Evolutionary conservation across 805 yeast genomes (phyloP).

Genomic region (Metschnikowia bowlesiae): DNA sequence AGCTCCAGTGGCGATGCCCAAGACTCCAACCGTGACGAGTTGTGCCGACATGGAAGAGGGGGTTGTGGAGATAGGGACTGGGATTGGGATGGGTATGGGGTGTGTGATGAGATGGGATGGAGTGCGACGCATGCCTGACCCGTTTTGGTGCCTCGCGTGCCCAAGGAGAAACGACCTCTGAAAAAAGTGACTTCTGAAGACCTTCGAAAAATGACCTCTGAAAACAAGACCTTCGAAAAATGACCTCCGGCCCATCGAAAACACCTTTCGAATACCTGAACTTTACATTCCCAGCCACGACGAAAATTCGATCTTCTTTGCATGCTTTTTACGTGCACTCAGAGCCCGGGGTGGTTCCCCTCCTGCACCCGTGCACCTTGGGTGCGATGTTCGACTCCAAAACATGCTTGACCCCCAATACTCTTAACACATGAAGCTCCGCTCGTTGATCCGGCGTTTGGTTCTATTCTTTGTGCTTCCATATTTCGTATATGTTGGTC

Average conservation of each 20-base stretch:
- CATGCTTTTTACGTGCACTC: too few relatives aligned
- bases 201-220: too few relatives aligned
- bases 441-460: constrained; percentile 1
- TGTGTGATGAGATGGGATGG: background rate
- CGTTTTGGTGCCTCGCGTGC: background rate
- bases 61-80: background rate
- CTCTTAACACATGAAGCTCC: background rate
- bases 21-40: constrained; percentile 25
- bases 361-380: background rate
- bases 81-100: background rate
- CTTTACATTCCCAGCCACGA: too few relatives aligned
- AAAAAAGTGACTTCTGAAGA: too few relatives aligned
- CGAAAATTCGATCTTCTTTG: too few relatives aligned
- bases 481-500: constrained; percentile 10
- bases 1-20: constrained; percentile 37
- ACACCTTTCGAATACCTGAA: too few relatives aligned
- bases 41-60: constrained; percentile 2
- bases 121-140: background rate
- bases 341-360: too few relatives aligned
- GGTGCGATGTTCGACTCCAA: background rate
- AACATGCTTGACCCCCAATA: background rate
- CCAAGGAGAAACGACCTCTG: too few relatives aligned
- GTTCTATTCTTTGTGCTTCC: constrained; percentile 2
- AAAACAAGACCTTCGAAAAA: too few relatives aligned
- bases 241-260: too few relatives aligned